Evolutionary conservation across 192 early-diverging fungal species (phyloP).

Genomic region (Coemansia sp.): DNA sequence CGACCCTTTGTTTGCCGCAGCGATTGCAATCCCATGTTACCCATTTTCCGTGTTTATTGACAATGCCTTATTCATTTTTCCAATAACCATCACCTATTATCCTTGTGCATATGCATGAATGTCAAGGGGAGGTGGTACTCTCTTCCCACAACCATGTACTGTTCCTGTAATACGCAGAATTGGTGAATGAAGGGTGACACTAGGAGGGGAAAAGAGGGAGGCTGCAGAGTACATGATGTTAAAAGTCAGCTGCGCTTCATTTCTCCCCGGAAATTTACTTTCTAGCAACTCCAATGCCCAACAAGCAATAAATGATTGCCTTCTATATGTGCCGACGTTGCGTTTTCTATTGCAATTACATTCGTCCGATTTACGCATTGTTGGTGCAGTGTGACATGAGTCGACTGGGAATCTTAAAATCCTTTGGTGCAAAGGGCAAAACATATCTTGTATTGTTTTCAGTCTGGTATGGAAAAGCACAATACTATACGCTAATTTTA

Average conservation of each 20-base stretch:
- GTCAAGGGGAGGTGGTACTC: neutral
- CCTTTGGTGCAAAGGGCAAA: neutral
- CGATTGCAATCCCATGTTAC: neutral
- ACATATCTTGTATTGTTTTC: neutral
- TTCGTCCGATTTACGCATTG: neutral
- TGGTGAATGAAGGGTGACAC: neutral
- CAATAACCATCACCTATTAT: conserved; percentile 1
- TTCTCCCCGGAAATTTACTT: neutral
- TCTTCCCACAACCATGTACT: neutral
- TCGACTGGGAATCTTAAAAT: neutral
- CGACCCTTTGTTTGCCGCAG: neutral
- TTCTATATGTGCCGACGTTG: neutral
- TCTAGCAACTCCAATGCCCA: neutral
- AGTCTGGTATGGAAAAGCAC: neutral
- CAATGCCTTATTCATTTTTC: neutral
- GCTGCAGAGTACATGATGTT: neutral
- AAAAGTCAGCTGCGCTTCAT: conserved; percentile 1
- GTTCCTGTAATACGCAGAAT: neutral
- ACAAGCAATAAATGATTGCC: neutral
- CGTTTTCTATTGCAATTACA: neutral
- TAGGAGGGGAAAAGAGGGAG: neutral
- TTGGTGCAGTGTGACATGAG: neutral
- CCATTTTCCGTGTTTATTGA: neutral
- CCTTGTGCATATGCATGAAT: neutral
- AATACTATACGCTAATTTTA: neutral